Conservation (phyloP, 345 rosid species). For the Arabidopsis suecica region DNA sequence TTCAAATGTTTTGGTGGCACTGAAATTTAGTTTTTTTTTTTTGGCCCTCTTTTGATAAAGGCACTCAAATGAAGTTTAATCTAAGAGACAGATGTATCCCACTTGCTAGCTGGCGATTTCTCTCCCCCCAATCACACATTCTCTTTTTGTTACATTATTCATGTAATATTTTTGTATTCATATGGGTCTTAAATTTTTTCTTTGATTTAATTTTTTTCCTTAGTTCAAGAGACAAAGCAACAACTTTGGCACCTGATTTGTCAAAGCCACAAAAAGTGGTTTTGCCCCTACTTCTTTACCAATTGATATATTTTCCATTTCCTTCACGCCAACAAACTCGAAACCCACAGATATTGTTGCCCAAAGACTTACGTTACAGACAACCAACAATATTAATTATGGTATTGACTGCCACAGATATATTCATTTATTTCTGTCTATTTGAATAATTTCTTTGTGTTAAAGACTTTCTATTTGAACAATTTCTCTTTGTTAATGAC, state of each 20-base stretch:
- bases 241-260: conserved; percentile 10
- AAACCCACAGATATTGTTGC: not conserved
- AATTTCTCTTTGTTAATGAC: too few species aligned
- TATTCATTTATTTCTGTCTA: conserved; percentile 2
- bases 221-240: not conserved
- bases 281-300: not conserved
- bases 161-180: not conserved
- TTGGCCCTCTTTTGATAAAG: not conserved
- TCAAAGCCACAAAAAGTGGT: conserved; percentile 30
- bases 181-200: not conserved
- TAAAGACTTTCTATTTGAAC: too few species aligned
- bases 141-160: not conserved
- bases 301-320: conserved; percentile 29
- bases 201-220: not conserved
- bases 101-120: conserved; percentile 31
- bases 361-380: not conserved
- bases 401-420: not conserved
- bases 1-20: not conserved
- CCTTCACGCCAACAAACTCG: conserved; percentile 33
- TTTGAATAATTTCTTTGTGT: too few species aligned
- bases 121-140: conserved; percentile 7
- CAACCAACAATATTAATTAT: not conserved
- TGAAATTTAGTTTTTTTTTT: not conserved
- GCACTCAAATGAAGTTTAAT: conserved; percentile 19
- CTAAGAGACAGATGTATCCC: conserved; percentile 40